Evolutionary conservation across 1,284 basidiomycete species (phyloP), one percentile per base, ranked within the genome.

Genomic region (Moesziomyces antarcticus): DNA sequence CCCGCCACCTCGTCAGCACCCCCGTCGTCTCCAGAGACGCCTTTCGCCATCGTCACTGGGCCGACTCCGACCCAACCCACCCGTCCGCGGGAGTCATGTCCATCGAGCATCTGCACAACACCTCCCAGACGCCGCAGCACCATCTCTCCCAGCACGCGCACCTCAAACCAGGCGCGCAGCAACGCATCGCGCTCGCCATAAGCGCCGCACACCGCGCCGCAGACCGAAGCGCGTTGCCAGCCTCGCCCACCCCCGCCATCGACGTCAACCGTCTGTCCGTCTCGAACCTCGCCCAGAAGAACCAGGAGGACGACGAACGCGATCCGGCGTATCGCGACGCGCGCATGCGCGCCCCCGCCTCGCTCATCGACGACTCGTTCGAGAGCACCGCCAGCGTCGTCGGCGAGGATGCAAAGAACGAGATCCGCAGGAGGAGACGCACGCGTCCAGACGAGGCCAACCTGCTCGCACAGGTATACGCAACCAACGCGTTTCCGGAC

Each of bases 401-500:
- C 41, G 71, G 65, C 16, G 61, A 74, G 1, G 63, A 64, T 24
- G 21, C 59, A 21, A 70, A 67, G 56, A 56, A 53, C 24, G 73
- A 75, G 56, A 65, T 75, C 25, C 63, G 73, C 21, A 54, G 78
- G 27, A 61, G 78, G 27, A 69, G 78, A 41, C 74, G 78, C 35
- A 80, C 78, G 50, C 63, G 73, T 46, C 78, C 78, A 18, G 74
- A 77, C 44, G 78, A 80, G 37, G 78, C 71, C 61, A 73, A 77
- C 59, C 44, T 78, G 33, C 70, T 80, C n/a, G 73, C 73, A 30
- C 48, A 69, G 24, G 74, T 75, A 14, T 82, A 80, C 46, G 51
- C 61, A n/a, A 70, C 73, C 56, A 82, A 80, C 42, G 65, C 76
- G 2, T 82, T 82, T 48, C 81, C 81, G 1, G 79, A 82, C 50